phyloP scores from a whole-genome alignment of 495 filamentous ascomycete species.

The Lindgomyces ingoldianus region DNA sequence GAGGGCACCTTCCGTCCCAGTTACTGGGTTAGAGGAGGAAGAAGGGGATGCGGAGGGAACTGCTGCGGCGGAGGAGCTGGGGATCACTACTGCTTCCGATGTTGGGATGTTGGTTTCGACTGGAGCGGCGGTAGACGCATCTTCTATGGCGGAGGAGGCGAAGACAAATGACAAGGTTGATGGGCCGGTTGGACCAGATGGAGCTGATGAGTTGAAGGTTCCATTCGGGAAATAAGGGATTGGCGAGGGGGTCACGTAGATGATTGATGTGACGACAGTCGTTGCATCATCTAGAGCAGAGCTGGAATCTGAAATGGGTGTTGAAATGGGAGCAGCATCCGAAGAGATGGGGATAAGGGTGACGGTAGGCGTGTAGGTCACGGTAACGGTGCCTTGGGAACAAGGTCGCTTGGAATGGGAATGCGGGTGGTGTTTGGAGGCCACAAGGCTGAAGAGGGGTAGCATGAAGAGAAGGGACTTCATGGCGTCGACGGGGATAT shows the following conservation, averaged over 20 bases:
- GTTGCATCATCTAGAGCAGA: conserved; percentile 9
- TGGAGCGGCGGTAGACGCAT: no score
- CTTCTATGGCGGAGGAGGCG: conserved; percentile 6
- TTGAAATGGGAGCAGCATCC: not conserved
- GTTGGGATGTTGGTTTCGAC: not conserved
- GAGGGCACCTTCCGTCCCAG: not conserved
- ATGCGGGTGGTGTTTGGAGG: no score
- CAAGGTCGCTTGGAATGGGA: conserved; percentile 2
- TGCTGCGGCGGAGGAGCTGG: not conserved
- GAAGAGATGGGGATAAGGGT: not conserved
- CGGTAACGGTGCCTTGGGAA: conserved; percentile 11
- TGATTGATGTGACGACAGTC: not conserved
- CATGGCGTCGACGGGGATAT: conserved; percentile 20
- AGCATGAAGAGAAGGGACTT: conserved; percentile 19
- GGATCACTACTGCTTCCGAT: not conserved
- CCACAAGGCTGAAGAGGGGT: conserved; percentile 23
- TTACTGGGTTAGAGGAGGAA: conserved; percentile 3
- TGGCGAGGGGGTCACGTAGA: not conserved
- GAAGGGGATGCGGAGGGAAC: not conserved
- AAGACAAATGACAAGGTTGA: conserved; percentile 7
- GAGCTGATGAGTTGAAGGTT: not conserved
- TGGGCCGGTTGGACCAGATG: not conserved
- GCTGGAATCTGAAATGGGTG: conserved; percentile 9
- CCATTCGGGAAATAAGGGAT: not conserved
- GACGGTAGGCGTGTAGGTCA: conserved; percentile 23